These are phyloP conservation scores for Astrothelium subdiscretum DNA, from an alignment of 495 filamentous ascomycete genomes.

Conservation along the genomic window DNA sequence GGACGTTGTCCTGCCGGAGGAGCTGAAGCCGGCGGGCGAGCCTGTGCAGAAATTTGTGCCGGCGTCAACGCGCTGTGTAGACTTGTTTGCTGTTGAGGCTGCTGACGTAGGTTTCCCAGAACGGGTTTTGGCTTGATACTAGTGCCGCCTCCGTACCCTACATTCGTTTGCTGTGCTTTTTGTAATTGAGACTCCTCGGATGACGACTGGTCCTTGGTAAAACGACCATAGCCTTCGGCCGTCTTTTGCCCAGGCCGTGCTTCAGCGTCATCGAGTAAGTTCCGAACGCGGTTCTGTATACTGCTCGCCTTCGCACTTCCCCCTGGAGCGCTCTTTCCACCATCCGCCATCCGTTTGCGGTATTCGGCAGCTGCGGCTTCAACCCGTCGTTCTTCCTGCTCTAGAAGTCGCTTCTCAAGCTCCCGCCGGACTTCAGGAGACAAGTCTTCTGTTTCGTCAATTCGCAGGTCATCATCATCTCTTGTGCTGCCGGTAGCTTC, in stretches of 20 bases:
- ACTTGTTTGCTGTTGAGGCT: slow-evolving; percentile 3
- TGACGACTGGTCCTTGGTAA: slow-evolving; percentile 43
- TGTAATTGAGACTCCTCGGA: slow-evolving; percentile 9
- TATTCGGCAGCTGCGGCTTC: slow-evolving; percentile 88
- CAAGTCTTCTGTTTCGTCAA: slow-evolving; percentile 57
- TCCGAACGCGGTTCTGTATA: slow-evolving; percentile 85
- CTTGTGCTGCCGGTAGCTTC: slow-evolving; percentile 60
- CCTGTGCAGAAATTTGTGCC: not conserved
- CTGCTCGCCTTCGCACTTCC: slow-evolving; percentile 48
- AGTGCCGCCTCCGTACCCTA: not conserved
- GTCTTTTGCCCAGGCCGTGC: slow-evolving; percentile 55
- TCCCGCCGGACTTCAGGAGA: slow-evolving; percentile 85
- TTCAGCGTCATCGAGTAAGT: slow-evolving; percentile 57
- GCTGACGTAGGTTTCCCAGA: too few relatives aligned
- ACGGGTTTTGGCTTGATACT: not conserved
- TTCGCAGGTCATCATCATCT: slow-evolving; percentile 47
- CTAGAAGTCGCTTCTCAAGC: slow-evolving; percentile 71
- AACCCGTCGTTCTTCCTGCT: slow-evolving; percentile 85
- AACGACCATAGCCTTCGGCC: slow-evolving; percentile 80
- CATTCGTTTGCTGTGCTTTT: not conserved
- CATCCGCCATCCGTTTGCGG: slow-evolving; percentile 58
- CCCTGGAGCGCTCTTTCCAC: slow-evolving; percentile 39
- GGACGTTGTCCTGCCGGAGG: not conserved
- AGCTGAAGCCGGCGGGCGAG: slow-evolving; percentile 9
- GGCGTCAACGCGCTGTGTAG: not conserved